phyloP scores from a whole-genome alignment of 768 basidiomycete genomes.

The Pleurotus tuber-regium region DNA sequence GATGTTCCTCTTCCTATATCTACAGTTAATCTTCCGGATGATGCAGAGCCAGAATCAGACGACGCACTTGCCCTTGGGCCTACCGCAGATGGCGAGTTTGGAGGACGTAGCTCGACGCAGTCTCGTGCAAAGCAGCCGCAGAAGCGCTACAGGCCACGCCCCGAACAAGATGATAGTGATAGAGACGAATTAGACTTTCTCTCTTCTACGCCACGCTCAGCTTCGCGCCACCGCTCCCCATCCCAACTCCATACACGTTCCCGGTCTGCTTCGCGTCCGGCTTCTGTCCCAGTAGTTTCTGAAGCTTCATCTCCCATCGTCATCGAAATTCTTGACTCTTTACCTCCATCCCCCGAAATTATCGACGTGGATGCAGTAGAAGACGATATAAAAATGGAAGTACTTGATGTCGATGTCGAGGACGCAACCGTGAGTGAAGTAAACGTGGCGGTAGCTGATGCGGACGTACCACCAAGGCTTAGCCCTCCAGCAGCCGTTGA shows the following conservation, averaged over 20 bases:
- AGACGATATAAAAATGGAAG: background rate
- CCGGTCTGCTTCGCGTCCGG: slow-evolving; percentile 10
- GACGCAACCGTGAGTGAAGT: background rate
- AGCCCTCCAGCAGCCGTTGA: background rate
- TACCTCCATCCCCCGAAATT: background rate
- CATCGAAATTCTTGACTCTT: slow-evolving; percentile 12
- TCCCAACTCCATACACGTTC: slow-evolving; percentile 14
- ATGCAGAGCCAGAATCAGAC: slow-evolving; percentile 16
- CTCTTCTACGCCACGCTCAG: slow-evolving; percentile 8
- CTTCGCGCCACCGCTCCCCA: slow-evolving; percentile 16
- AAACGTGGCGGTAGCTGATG: slow-evolving; percentile 1
- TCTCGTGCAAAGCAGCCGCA: background rate
- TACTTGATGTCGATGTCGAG: slow-evolving; percentile 1
- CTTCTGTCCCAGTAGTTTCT: slow-evolving; percentile 12
- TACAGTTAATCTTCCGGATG: background rate
- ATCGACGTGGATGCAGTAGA: slow-evolving; percentile 1
- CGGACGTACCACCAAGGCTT: background rate
- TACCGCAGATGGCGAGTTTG: background rate
- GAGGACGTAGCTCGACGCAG: background rate
- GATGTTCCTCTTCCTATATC: background rate
- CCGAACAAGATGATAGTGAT: background rate
- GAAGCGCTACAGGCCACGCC: slow-evolving; percentile 4
- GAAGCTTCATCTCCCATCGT: slow-evolving; percentile 6
- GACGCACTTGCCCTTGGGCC: slow-evolving; percentile 12
- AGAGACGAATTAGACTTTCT: slow-evolving; percentile 9